Evolutionary conservation across 768 basidiomycete species (phyloP).

Genomic region (Boletus reticuloceps): DNA sequence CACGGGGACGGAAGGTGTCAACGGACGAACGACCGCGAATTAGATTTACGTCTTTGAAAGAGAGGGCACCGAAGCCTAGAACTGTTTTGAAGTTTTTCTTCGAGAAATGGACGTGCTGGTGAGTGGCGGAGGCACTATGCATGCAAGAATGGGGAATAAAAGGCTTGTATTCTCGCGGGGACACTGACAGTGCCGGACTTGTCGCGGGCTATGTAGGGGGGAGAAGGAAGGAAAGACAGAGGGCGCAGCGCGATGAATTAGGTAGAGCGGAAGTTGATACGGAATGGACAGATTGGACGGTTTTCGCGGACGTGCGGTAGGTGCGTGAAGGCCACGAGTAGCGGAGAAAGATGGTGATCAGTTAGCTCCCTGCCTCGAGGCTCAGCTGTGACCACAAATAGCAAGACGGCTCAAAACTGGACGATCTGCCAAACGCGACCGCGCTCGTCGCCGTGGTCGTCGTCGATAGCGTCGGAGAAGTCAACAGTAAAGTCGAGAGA

Average conservation of each 20-base stretch:
- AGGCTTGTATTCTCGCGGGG: conserved; percentile 26
- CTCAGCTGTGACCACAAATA: conserved; percentile 23
- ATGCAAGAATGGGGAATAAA: conserved; percentile 34
- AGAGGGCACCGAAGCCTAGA: conserved; percentile 41
- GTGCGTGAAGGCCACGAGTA: conserved; percentile 37
- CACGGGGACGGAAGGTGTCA: conserved; percentile 25
- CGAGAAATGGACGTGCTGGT: conserved; percentile 33
- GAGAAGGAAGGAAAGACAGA: conserved; percentile 24
- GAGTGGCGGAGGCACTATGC: conserved; percentile 41
- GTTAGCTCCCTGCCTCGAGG: conserved; percentile 29
- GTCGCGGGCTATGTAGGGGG: conserved; percentile 27
- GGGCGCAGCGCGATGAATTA: conserved; percentile 30
- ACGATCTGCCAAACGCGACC: conserved; percentile 6
- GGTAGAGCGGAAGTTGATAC: conserved; percentile 27
- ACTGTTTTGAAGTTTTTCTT: conserved; percentile 50
- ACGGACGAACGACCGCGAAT: conserved; percentile 28
- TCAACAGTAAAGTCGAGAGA: not conserved
- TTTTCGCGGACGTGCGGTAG: conserved; percentile 32
- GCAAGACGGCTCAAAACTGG: conserved; percentile 16
- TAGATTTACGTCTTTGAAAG: conserved; percentile 36
- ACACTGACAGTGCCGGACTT: conserved; percentile 23
- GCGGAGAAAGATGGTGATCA: conserved; percentile 30
- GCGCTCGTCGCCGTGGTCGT: conserved; percentile 8
- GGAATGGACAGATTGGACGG: conserved; percentile 27
- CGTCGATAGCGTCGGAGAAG: not conserved